Evolutionary conservation across 164 flowering plant species (phyloP), one percentile per base, ranked within the genome.

Genomic region (Santalum album): DNA sequence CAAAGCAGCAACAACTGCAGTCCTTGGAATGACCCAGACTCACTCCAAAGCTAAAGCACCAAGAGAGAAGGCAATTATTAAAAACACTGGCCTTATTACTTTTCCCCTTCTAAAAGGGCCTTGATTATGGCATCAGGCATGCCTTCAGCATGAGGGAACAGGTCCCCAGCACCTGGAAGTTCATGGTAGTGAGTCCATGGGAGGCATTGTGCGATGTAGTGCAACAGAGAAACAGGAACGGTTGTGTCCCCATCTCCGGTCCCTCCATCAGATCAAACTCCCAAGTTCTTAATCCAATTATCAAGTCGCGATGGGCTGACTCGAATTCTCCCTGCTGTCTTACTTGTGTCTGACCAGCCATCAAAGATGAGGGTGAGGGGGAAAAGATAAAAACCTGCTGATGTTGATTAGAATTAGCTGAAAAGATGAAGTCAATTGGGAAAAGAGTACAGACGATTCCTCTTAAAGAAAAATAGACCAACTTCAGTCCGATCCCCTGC

Each of bases 171-270:
- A 50, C 78, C 83, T 3, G 73, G 57, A 16, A 81, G 4, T 68
- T 86, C 88, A 44, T 86, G 88, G 63, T 83, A 86, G 17, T 71
- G 64, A 60, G 82, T 72, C 90, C 90, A 86, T 1, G 90, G 83
- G 26, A 80, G 83, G 55, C 56, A 65, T 48, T 70, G 61, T 0
- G 78, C 79, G 24, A 82, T 72, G 62, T 67, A 76, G 36, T 78
- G 82, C 45, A 76, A 83, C 55, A 78, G 56, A 5, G 48, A 18
- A 49, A 61, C 63, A 15, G 84, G 85, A 47, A 86, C 85, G 5
- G 82, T 25, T 25, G 34, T 1, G 48, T 86, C 95, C 24, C 80
- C 88, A 53, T 71, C 76, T 7, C 95, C 90, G 2, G 84, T 90
- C 95, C 95, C 83, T 14, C 77, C 70, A 72, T 49, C 1, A 89